A percentile compares a stretch with the other conserved stretches of the same genome.
These are phyloP conservation scores for Inga leiocalycina DNA, from an alignment of 306 rosid genomes.

Conservation along the genomic window DNA sequence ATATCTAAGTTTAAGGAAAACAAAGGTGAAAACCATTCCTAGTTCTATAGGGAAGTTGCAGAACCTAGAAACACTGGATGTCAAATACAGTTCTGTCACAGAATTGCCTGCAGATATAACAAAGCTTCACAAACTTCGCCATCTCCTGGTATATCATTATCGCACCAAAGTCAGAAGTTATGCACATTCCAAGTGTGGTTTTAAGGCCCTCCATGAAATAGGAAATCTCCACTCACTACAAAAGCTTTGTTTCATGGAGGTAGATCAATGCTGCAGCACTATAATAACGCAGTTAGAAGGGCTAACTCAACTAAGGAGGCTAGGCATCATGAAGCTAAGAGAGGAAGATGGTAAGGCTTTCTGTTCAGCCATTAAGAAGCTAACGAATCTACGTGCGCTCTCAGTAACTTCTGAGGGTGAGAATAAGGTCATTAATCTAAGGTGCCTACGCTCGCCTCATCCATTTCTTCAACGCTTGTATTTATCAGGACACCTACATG, in stretches of 20 bases:
- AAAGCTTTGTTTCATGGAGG: slow-evolving; percentile 59
- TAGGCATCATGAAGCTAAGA: slow-evolving; percentile 45
- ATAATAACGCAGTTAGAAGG: slow-evolving; percentile 41
- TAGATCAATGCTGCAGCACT: slow-evolving; percentile 35
- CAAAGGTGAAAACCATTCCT: slow-evolving; percentile 50
- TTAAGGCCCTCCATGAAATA: slow-evolving; percentile 36
- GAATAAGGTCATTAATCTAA: slow-evolving; percentile 44
- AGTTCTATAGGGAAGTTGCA: slow-evolving; percentile 47
- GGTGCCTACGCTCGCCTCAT: slow-evolving; percentile 43
- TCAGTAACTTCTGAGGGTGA: slow-evolving; percentile 40
- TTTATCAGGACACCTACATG: slow-evolving; percentile 45
- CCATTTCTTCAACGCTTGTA: slow-evolving; percentile 45
- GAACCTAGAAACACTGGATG: slow-evolving; percentile 54
- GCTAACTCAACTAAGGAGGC: slow-evolving; percentile 47
- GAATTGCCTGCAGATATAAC: slow-evolving; percentile 56
- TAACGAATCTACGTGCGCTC: slow-evolving; percentile 46
- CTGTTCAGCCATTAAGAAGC: slow-evolving; percentile 45
- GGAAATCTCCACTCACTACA: slow-evolving; percentile 49
- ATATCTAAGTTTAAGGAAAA: slow-evolving; percentile 51
- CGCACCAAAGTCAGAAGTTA: slow-evolving; percentile 26
- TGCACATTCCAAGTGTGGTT: slow-evolving; percentile 43
- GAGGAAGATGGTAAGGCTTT: slow-evolving; percentile 50
- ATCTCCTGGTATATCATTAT: slow-evolving; percentile 47
- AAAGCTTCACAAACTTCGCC: slow-evolving; percentile 52
- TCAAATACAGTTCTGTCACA: slow-evolving; percentile 44